Evolutionary conservation across 129 eudicot species (phyloP).

Genomic region (Chrysanthemum lavandulifolium): DNA sequence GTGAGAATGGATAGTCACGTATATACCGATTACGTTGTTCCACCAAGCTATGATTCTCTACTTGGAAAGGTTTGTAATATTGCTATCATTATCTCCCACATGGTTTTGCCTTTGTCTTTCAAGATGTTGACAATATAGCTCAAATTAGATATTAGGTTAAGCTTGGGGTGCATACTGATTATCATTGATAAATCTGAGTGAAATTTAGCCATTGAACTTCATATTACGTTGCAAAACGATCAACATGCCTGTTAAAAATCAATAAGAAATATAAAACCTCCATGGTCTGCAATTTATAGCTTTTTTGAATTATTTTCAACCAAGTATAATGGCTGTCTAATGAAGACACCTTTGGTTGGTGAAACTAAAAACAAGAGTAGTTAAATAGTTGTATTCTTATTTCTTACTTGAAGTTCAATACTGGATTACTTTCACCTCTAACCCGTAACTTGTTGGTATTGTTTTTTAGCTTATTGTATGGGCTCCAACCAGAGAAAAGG

Average conservation of each 20-base stretch:
- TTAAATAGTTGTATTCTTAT: neutral
- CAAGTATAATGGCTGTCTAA: neutral
- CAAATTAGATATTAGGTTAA: neutral
- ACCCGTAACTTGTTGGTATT: slow-evolving; percentile 11
- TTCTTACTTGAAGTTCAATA: neutral
- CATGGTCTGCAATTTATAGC: neutral
- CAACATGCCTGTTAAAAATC: neutral
- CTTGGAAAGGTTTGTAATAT: slow-evolving; percentile 80
- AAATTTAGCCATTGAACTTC: neutral
- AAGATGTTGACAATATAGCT: neutral
- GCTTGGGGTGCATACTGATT: slow-evolving; percentile 1
- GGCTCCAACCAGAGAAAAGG: slow-evolving; percentile 98
- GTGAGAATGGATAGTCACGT: slow-evolving; percentile 99
- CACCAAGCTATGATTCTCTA: slow-evolving; percentile 97
- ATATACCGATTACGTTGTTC: slow-evolving; percentile 93
- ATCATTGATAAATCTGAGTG: neutral
- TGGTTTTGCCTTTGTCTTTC: neutral
- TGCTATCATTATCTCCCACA: neutral
- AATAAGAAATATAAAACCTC: neutral
- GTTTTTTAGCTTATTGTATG: slow-evolving; percentile 84
- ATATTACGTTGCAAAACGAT: slow-evolving; percentile 1
- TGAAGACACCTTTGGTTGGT: neutral
- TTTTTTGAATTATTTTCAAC: neutral
- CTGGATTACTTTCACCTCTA: slow-evolving; percentile 1
- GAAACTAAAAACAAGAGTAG: neutral